Evolutionary conservation across 2,329 filamentous ascomycete species (phyloP), one percentile per base, ranked within the genome.

Genomic region (Colletotrichum aenigma): DNA sequence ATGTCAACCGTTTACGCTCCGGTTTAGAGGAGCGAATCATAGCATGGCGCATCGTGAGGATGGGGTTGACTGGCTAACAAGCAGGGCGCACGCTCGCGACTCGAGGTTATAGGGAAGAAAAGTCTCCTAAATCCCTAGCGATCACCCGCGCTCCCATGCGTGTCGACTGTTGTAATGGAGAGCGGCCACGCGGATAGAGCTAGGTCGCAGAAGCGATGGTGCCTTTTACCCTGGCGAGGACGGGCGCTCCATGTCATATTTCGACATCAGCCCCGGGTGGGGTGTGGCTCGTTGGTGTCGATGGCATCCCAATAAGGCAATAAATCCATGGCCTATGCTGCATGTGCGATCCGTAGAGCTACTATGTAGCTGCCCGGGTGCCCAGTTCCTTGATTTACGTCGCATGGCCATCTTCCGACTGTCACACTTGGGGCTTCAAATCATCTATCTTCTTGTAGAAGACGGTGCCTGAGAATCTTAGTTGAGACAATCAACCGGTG

Each of bases 51-150:
- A 28, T 30, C 21, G 18, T 26, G 55, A 58, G 55, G 24, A 24
- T 10, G 43, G 43, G 43, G 21, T 21, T 21, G 12, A 52, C 43
- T 52, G 55, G 55, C 55, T 58, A 58, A 26, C 55, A 15, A 48
- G 69, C 30, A 55, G 64, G 48, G 28, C 48, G 16, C 38, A 58
- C 28, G 61, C 26, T 24, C 21, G 55, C 24, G 12, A 48, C 9
- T n/a, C 26, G 32, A 68, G 43, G 58, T 15, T 30, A 28, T 56
- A 18, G 30, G 34, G 12, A 18, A 18, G 34, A 30, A 68, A 73
- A 73, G 43, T 73, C 70, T 73, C 64, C 73, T 61, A 65, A 65
- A 65, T 65, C 34, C 73, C 73, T 69, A 68, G 73, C 73, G 64
- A 60, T 73, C 70, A 60, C 64, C 65, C 34, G 56, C 56, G 32